Percentiles rank a stretch among this genome's conserved stretches.
phyloP scores from a whole-genome alignment of 2,329 filamentous ascomycete species.

The Fusarium chlamydosporum region DNA sequence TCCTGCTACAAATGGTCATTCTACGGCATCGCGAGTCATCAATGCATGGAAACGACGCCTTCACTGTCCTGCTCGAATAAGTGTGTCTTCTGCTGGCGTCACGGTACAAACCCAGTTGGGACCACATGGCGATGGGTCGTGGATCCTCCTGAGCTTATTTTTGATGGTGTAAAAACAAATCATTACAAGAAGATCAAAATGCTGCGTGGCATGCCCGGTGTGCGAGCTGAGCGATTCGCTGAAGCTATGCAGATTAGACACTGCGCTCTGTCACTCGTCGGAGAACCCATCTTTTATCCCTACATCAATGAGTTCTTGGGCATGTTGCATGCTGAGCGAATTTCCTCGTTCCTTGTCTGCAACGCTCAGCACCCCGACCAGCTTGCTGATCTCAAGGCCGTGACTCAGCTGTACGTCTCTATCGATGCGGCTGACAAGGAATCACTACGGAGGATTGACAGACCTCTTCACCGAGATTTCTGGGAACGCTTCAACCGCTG shows the following conservation, averaged over 20 bases:
- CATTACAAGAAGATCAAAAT: slow-evolving; percentile 99
- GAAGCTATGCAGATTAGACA: slow-evolving; percentile 95
- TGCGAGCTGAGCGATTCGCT: slow-evolving; percentile 89
- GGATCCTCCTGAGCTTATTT: slow-evolving; percentile 90
- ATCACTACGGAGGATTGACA: slow-evolving; percentile 87
- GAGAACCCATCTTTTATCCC: slow-evolving; percentile 99
- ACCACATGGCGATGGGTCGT: slow-evolving; percentile 98
- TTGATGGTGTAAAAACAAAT: slow-evolving; percentile 87
- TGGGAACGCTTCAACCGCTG: slow-evolving; percentile 96
- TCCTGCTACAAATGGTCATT: slow-evolving; percentile 99
- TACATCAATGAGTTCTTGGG: slow-evolving; percentile 93
- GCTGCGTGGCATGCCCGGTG: slow-evolving; percentile 92
- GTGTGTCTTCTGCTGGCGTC: slow-evolving; percentile 98
- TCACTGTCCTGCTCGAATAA: slow-evolving; percentile 98
- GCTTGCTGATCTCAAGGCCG: slow-evolving; percentile 82
- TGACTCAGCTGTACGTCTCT: slow-evolving; percentile 96
- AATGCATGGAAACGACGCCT: slow-evolving; percentile 98
- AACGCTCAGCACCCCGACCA: slow-evolving; percentile 97
- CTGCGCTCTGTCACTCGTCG: slow-evolving; percentile 91
- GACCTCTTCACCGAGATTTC: slow-evolving; percentile 94
- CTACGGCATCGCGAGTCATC: slow-evolving; percentile 95
- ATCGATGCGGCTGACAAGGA: slow-evolving; percentile 96
- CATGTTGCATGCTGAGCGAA: slow-evolving; percentile 86
- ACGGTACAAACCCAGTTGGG: slow-evolving; percentile 96
- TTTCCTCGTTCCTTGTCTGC: slow-evolving; percentile 95